Percentiles rank a stretch among this genome's conserved stretches.
phyloP scores from a whole-genome alignment of 2,329 filamentous ascomycete genomes.

The Colletotrichum sojae region DNA sequence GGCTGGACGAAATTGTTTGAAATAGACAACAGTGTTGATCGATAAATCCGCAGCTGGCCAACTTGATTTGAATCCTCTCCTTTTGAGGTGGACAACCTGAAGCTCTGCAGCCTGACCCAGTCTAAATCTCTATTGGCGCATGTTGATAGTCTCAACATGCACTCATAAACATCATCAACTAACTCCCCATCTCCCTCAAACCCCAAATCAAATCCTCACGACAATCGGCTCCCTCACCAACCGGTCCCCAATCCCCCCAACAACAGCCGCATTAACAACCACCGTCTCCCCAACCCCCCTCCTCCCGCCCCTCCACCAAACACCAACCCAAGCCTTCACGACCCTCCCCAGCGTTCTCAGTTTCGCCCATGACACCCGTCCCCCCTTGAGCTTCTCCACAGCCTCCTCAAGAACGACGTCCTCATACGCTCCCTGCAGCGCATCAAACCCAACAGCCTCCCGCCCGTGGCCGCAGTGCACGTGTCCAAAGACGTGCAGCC shows the following conservation, averaged over 20 bases:
- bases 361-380: background rate
- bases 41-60: too few relatives aligned
- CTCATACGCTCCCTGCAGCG: conserved; percentile 47
- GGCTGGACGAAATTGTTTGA: too few relatives aligned
- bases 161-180: background rate
- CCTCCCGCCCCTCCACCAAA: conserved; percentile 25
- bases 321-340: conserved; percentile 2
- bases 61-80: too few relatives aligned
- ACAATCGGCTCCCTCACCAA: conserved; percentile 23
- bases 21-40: too few relatives aligned
- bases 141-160: background rate
- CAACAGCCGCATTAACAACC: conserved; percentile 31
- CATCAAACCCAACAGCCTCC: conserved; percentile 49
- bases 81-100: too few relatives aligned
- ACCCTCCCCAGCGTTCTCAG: background rate
- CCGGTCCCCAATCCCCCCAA: conserved; percentile 3
- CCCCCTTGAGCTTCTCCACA: background rate
- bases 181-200: background rate
- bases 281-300: conserved; percentile 1
- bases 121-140: too few relatives aligned
- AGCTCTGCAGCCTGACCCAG: too few relatives aligned
- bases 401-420: conserved; percentile 17
- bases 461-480: conserved; percentile 52
- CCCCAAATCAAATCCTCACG: conserved; percentile 14
- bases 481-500: conserved; percentile 56